phyloP scores from a whole-genome alignment of 1,284 basidiomycete genomes.

The Ceraceosorus bombacis region DNA sequence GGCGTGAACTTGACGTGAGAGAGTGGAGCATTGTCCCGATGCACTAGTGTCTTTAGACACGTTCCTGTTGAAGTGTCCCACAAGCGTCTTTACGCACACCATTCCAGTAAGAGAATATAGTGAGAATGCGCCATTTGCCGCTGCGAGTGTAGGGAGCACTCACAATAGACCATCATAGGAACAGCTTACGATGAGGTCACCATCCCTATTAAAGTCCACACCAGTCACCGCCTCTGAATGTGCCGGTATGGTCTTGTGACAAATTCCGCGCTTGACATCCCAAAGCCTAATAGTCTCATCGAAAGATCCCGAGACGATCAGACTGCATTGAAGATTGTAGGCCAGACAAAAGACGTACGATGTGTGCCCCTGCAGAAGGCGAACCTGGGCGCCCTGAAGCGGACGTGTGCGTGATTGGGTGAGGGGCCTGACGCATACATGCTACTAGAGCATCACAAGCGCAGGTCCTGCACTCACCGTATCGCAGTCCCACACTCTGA shows the following conservation, averaged over 20 bases:
- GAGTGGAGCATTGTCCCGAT: constrained; percentile 88
- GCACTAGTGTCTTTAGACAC: constrained; percentile 91
- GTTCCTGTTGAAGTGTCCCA: constrained; percentile 96
- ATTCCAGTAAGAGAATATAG: neutral
- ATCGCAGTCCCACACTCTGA: constrained; percentile 29
- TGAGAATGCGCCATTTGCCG: neutral
- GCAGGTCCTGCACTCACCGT: constrained; percentile 10
- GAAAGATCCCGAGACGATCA: constrained; percentile 83
- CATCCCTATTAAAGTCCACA: constrained; percentile 86
- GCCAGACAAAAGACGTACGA: constrained; percentile 88
- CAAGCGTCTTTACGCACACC: constrained; percentile 18
- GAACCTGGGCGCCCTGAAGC: constrained; percentile 14
- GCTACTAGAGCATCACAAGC: neutral
- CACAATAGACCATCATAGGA: constrained; percentile 95
- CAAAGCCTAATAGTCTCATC: constrained; percentile 92
- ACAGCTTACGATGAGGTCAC: constrained; percentile 82
- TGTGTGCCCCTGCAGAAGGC: constrained; percentile 66
- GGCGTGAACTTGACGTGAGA: constrained; percentile 82
- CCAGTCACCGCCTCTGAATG: constrained; percentile 94
- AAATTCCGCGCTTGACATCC: constrained; percentile 67
- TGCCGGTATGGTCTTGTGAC: constrained; percentile 58
- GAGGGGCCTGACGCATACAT: neutral
- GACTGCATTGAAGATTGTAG: constrained; percentile 77
- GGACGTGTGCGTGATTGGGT: neutral
- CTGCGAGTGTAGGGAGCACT: constrained; percentile 42